Evolutionary conservation across 2,329 filamentous ascomycete species (phyloP).

Genomic region (Fusarium longipes): DNA sequence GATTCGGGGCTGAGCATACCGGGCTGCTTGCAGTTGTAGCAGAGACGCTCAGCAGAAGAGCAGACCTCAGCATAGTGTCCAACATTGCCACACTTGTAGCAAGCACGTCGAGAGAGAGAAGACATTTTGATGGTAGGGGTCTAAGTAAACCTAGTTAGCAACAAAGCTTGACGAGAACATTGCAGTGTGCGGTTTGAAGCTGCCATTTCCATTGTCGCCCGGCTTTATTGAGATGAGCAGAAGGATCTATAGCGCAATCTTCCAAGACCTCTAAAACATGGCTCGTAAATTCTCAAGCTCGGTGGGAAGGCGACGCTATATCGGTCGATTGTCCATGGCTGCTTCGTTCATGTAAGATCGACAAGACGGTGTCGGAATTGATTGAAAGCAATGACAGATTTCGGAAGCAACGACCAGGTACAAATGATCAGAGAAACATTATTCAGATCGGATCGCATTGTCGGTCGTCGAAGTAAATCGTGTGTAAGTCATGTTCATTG

Average conservation of each 20-base stretch:
- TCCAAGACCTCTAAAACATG: not conserved
- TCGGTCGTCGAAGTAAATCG: not conserved
- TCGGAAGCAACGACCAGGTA: not conserved
- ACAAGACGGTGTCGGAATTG: not conserved
- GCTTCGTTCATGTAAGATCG: not conserved
- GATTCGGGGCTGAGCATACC: conserved; percentile 56
- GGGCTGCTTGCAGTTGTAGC: conserved; percentile 99
- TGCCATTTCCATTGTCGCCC: conserved; percentile 5
- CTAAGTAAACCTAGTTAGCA: conserved; percentile 30
- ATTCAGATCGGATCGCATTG: not conserved
- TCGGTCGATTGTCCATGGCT: not conserved
- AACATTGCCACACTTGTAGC: conserved; percentile 86
- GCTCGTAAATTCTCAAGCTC: not conserved
- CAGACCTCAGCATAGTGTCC: conserved; percentile 90
- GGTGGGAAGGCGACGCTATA: not conserved
- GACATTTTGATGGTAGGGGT: conserved; percentile 67
- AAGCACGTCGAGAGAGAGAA: conserved; percentile 83
- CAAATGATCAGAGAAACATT: not conserved
- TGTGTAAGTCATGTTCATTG: not conserved
- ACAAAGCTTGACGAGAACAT: not conserved
- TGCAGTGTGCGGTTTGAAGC: conserved; percentile 2
- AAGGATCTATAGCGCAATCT: not conserved
- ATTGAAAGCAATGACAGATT: not conserved
- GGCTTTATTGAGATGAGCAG: too few relatives aligned
- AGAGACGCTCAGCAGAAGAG: conserved; percentile 96